phyloP scores from a whole-genome alignment of 352 stramenopile species.

The Chrysophaeum taylorii region DNA sequence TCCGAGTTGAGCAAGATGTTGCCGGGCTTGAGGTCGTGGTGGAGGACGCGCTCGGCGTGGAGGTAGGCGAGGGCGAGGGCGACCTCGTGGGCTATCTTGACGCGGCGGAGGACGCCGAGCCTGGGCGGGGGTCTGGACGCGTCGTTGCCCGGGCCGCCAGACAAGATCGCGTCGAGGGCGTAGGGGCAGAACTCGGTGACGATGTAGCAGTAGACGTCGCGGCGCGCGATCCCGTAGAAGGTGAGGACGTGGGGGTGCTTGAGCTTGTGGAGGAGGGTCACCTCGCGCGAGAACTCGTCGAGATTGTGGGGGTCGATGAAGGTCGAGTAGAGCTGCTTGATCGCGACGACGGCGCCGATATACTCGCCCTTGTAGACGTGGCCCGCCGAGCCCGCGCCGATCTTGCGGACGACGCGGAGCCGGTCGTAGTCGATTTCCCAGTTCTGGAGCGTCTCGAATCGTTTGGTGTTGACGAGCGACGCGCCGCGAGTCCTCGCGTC shows the following conservation, averaged over 20 bases:
- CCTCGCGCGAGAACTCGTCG: conserved; percentile 17
- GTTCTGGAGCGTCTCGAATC: background rate
- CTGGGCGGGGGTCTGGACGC: background rate
- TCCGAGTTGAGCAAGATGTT: conserved; percentile 20
- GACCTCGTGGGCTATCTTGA: background rate
- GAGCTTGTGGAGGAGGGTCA: conserved; percentile 10
- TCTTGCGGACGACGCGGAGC: conserved; percentile 7
- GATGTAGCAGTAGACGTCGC: conserved; percentile 17
- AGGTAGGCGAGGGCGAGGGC: conserved; percentile 1
- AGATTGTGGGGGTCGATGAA: background rate
- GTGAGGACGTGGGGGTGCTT: conserved; percentile 22
- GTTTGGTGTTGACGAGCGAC: background rate
- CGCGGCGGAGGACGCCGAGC: background rate
- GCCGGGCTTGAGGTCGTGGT: conserved; percentile 26
- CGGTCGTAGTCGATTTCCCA: conserved; percentile 13
- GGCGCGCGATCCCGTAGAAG: conserved; percentile 21
- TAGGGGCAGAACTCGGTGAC: conserved; percentile 7
- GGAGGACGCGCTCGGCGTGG: conserved; percentile 14
- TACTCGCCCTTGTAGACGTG: conserved; percentile 13
- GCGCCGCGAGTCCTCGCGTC: too few relatives aligned
- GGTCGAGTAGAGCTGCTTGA: conserved; percentile 16
- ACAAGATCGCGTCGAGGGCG: conserved; percentile 15
- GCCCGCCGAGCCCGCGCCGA: conserved; percentile 21
- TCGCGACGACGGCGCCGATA: conserved; percentile 8
- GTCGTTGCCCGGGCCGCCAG: background rate